Percentiles rank a stretch among this genome's conserved stretches.
Evolutionary conservation across 352 stramenopile genomes (phyloP).

Genomic region (Globisporangium sylvaticum): DNA sequence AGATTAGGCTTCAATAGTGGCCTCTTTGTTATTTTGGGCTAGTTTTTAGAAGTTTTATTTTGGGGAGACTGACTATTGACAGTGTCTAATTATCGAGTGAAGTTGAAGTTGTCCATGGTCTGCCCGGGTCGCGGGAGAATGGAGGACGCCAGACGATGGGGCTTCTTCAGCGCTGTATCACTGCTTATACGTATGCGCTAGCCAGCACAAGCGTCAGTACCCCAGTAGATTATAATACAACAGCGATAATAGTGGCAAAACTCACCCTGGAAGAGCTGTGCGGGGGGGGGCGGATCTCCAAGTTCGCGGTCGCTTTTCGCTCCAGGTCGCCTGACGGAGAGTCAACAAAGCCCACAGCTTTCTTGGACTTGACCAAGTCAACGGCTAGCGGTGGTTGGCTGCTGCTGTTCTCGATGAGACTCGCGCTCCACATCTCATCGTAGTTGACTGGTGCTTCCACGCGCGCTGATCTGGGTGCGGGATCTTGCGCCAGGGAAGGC

Average conservation of each 20-base stretch:
- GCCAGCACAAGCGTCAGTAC: not conserved
- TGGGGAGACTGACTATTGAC: not conserved
- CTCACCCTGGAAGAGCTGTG: conserved; percentile 9
- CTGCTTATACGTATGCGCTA: not conserved
- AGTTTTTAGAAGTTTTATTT: not conserved
- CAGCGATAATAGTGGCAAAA: not conserved
- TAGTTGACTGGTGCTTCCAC: conserved; percentile 27
- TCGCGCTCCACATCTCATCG: conserved; percentile 68
- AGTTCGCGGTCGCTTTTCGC: conserved; percentile 24
- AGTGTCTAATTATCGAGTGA: conserved; percentile 18
- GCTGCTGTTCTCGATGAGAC: conserved; percentile 22
- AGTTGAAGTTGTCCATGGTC: conserved; percentile 33
- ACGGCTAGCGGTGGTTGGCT: conserved; percentile 8
- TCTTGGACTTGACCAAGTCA: conserved; percentile 10
- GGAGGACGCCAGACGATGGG: conserved; percentile 28
- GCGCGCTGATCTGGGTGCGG: not conserved
- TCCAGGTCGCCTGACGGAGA: conserved; percentile 15
- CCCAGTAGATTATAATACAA: not conserved
- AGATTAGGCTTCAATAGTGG: conserved; percentile 4
- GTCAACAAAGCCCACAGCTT: not conserved
- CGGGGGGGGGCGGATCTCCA: conserved; percentile 28
- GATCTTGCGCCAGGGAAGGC: conserved; percentile 12
- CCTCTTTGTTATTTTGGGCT: not conserved
- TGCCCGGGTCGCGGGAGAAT: conserved; percentile 33
- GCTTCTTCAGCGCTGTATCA: conserved; percentile 23